phyloP scores from a whole-genome alignment of 345 rosid species.

The Citrus maxima region DNA sequence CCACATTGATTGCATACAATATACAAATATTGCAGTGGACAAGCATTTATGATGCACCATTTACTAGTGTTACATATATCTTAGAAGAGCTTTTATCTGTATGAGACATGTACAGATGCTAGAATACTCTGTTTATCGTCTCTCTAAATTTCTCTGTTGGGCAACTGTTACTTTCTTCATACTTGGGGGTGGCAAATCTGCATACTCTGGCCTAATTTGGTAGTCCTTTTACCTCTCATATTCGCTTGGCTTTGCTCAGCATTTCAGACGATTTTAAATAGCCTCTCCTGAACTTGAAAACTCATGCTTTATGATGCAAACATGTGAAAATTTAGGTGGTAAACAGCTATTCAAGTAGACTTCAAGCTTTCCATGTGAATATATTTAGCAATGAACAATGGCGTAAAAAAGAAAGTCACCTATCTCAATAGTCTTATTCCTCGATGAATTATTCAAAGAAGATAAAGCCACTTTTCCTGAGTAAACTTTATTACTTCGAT shows the following conservation, averaged over 20 bases:
- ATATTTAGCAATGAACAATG: neutral
- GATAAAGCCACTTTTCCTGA: constrained; percentile 62
- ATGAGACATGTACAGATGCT: neutral
- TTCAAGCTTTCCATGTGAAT: neutral
- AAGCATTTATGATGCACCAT: neutral
- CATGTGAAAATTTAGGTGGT: neutral
- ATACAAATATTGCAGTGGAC: neutral
- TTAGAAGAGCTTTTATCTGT: neutral
- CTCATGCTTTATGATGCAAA: neutral
- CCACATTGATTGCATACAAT: neutral
- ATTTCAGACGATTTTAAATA: neutral
- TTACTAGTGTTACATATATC: neutral
- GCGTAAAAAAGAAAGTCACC: constrained; percentile 39
- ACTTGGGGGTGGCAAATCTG: neutral
- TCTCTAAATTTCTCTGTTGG: neutral
- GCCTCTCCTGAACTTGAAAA: neutral
- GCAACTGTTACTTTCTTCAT: neutral
- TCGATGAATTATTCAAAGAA: constrained; percentile 54
- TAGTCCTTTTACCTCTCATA: neutral
- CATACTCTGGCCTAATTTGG: neutral
- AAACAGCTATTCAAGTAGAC: neutral
- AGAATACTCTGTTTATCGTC: neutral
- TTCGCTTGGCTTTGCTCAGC: neutral
- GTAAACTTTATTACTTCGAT: constrained; percentile 54
- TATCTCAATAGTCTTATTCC: constrained; percentile 75